Conservation (phyloP, 768 basidiomycete species). For the Sporobolomyces roseus region DNA sequence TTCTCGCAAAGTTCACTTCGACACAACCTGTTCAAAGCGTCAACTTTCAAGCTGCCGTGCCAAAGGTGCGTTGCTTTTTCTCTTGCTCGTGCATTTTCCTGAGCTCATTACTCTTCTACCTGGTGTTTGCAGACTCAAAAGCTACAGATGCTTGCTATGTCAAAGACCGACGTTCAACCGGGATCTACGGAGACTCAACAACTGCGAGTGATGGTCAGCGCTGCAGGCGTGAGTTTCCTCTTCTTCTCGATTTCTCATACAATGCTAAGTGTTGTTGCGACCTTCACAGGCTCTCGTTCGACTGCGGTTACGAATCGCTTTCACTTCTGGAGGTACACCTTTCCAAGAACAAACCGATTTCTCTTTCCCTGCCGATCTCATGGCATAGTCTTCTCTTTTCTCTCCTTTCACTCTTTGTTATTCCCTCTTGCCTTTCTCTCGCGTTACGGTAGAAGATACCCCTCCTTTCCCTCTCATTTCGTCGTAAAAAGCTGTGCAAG, state of each 20-base stretch:
- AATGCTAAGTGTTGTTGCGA: not conserved
- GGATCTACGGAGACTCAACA: conserved; percentile 88
- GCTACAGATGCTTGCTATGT: conserved; percentile 96
- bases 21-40: conserved; percentile 62
- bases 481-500: no score
- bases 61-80: conserved; percentile 60
- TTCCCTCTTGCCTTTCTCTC: not conserved
- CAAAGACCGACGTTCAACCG: conserved; percentile 70
- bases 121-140: conserved; percentile 71
- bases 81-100: not conserved
- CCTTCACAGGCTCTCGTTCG: conserved; percentile 67
- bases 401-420: not conserved
- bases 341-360: conserved; percentile 94
- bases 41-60: conserved; percentile 96
- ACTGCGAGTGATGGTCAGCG: conserved; percentile 66
- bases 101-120: not conserved
- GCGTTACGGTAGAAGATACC: no score
- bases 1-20: conserved; percentile 80
- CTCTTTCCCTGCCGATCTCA: conserved; percentile 48
- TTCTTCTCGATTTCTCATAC: conserved; percentile 6
- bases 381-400: conserved; percentile 13
- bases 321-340: conserved; percentile 61
- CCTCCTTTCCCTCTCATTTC: no score
- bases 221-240: conserved; percentile 62
- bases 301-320: conserved; percentile 79